Base-by-base conservation (phyloP, 2,329 filamentous ascomycete species). In the Neofusicoccum parvum region DNA sequence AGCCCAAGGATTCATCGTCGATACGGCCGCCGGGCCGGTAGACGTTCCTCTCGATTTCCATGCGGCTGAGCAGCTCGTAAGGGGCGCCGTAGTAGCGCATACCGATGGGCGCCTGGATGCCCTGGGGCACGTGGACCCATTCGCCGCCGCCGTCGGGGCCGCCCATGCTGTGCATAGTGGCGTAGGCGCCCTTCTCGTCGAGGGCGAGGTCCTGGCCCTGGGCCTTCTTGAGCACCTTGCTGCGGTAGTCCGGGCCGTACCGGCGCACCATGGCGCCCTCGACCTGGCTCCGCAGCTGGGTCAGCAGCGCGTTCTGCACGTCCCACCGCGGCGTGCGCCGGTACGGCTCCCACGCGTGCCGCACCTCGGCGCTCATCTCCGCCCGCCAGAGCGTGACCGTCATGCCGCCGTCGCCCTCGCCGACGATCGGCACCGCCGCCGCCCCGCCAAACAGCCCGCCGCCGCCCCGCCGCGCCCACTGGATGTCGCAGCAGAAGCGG, bases 291-390 rank as follows among this genome's bases (percentile, higher is more conserved):
- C 10, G 15, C 27, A 60, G 39, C 27, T 34, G 20, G 14, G 23
- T 14, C 1, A 60, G 56, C n/a, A 60, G 27, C 11, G 17, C 7
- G 11, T 15, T 17, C 56, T 60, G 56, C 20, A 60, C 32, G 15
- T 48, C 56, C 27, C 43, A 60, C 15, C 56, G 56, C 17, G 56
- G 56, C 56, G 48, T 43, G 43, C 56, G 56, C 41, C 48, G 56
- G 43, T 23, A 60, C 10, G 20, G 56, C 56, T 60, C 56, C 56
- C 56, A 60, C 6, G 23, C 34, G 32, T 37, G 56, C 27, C 23
- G n/a, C 32, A 60, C 32, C 15, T 11, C 5, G 15, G 9, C 43
- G 15, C 14, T 37, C 27, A 14, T 17, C 32, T 48, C 27, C 5
- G 56, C 15, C 17, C 37, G 17, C 27, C 20, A 36, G 2, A 60